phyloP scores from a whole-genome alignment of 1,284 basidiomycete genomes.

The Filobasidium uniguttulatum region DNA sequence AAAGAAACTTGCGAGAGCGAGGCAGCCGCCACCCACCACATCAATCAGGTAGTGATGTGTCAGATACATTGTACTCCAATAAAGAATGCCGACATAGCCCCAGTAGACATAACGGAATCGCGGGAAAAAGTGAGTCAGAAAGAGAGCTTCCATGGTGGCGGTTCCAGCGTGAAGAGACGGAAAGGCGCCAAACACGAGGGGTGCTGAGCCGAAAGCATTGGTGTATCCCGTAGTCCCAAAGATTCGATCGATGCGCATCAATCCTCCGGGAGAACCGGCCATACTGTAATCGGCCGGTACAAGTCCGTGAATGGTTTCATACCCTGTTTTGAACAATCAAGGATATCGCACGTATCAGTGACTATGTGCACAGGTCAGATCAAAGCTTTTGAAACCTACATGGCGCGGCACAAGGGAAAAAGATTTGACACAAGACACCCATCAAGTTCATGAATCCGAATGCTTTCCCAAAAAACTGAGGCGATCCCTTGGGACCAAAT shows the following conservation, averaged over 20 bases:
- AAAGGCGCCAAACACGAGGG: constrained; percentile 93
- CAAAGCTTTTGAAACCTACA: constrained; percentile 36
- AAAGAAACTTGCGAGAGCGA: constrained; percentile 80
- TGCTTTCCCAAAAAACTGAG: constrained; percentile 73
- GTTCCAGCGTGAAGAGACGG: constrained; percentile 83
- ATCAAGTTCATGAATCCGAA: constrained; percentile 90
- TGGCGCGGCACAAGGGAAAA: constrained; percentile 85
- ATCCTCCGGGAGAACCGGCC: constrained; percentile 81
- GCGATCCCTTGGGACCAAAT: constrained; percentile 60
- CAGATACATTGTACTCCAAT: constrained; percentile 98
- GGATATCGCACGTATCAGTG: background rate
- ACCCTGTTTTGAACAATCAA: constrained; percentile 58
- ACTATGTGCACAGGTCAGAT: background rate
- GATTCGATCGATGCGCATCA: constrained; percentile 80
- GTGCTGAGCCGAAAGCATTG: constrained; percentile 67
- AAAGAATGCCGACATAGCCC: constrained; percentile 74
- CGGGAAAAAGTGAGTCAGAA: constrained; percentile 91
- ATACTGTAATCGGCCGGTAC: constrained; percentile 87
- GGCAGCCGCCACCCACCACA: constrained; percentile 81
- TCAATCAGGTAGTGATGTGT: constrained; percentile 97
- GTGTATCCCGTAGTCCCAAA: constrained; percentile 72
- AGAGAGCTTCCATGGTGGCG: constrained; percentile 84
- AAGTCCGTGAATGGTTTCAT: constrained; percentile 91
- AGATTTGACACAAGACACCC: constrained; percentile 77
- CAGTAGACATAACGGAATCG: constrained; percentile 52